Evolutionary conservation across 768 basidiomycete species (phyloP).

Genomic region (Calocybe gangraenosa): DNA sequence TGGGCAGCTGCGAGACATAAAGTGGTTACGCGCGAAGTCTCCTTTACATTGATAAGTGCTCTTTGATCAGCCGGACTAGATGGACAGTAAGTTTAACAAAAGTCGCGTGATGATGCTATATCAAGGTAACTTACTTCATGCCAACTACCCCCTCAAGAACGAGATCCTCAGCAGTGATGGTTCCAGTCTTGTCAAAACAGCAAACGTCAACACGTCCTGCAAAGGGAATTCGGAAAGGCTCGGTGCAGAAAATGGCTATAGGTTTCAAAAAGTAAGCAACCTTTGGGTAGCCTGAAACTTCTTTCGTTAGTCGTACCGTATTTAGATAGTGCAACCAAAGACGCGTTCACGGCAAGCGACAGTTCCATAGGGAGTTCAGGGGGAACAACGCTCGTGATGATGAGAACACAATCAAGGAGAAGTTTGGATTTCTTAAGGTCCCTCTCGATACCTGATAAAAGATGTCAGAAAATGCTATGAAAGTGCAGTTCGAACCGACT

Average conservation of each 20-base stretch:
- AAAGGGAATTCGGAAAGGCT: slow-evolving; percentile 95
- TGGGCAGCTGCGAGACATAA: slow-evolving; percentile 91
- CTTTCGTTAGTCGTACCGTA: slow-evolving; percentile 54
- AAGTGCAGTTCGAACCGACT: slow-evolving; percentile 14
- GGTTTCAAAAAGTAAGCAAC: neutral
- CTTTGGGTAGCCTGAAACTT: neutral
- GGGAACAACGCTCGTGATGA: slow-evolving; percentile 96
- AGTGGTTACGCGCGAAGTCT: slow-evolving; percentile 73
- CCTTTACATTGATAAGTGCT: slow-evolving; percentile 75
- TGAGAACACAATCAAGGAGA: slow-evolving; percentile 90
- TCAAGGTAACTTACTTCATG: slow-evolving; percentile 62
- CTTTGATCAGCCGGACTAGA: slow-evolving; percentile 52
- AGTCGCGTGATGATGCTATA: too few species aligned
- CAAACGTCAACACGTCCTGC: slow-evolving; percentile 97
- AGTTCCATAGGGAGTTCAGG: slow-evolving; percentile 99
- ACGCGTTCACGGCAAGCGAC: slow-evolving; percentile 92
- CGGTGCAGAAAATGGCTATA: slow-evolving; percentile 96
- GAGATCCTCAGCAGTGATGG: slow-evolving; percentile 93
- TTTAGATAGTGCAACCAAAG: slow-evolving; percentile 89
- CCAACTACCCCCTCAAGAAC: slow-evolving; percentile 94
- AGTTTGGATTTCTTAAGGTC: slow-evolving; percentile 94
- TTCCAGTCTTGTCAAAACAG: slow-evolving; percentile 99
- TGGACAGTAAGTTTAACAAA: neutral
- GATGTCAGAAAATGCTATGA: neutral
- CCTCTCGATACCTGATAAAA: slow-evolving; percentile 72